Evolutionary conservation across 2,329 filamentous ascomycete species (phyloP).

Genomic region (Helotiales sp.): DNA sequence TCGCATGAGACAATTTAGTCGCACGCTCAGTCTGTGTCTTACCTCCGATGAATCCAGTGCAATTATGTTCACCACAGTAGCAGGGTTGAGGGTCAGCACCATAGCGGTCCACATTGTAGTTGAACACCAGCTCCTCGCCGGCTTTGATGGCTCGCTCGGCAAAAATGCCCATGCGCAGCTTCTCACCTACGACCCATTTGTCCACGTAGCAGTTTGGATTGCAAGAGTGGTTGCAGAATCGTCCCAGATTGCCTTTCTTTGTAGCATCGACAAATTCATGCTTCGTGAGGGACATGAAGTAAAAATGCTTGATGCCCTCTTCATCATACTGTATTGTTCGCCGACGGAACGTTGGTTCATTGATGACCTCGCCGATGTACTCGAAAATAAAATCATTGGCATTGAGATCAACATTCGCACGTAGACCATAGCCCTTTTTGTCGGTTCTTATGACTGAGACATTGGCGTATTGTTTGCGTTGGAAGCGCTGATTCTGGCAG

Average conservation of each 20-base stretch:
- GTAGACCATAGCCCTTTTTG: conserved; percentile 94
- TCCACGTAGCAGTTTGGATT: conserved; percentile 99
- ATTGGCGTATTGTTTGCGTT: conserved; percentile 82
- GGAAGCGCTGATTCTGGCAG: conserved; percentile 95
- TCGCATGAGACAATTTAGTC: conserved; percentile 85
- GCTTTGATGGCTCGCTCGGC: conserved; percentile 79
- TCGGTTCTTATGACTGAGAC: conserved; percentile 97
- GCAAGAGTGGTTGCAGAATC: conserved; percentile 99
- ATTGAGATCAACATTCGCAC: conserved; percentile 74
- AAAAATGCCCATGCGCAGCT: conserved; percentile 98
- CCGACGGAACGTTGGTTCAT: conserved; percentile 82
- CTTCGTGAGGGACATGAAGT: conserved; percentile 98
- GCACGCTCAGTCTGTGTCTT: conserved; percentile 96
- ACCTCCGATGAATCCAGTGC: conserved; percentile 93
- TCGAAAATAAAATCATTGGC: conserved; percentile 94
- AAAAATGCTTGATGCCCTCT: conserved; percentile 98
- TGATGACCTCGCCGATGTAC: conserved; percentile 98
- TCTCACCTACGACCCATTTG: conserved; percentile 98
- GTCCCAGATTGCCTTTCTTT: conserved; percentile 90
- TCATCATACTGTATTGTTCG: conserved; percentile 93
- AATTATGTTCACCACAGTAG: conserved; percentile 93
- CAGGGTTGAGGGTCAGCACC: conserved; percentile 95
- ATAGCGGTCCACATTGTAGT: conserved; percentile 99
- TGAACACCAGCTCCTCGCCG: conserved; percentile 96
- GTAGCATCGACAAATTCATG: conserved; percentile 97